Evolutionary conservation across 2,329 filamentous ascomycete genomes (phyloP), one percentile per base, ranked within the genome.

Genomic region (Periconia digitata): DNA sequence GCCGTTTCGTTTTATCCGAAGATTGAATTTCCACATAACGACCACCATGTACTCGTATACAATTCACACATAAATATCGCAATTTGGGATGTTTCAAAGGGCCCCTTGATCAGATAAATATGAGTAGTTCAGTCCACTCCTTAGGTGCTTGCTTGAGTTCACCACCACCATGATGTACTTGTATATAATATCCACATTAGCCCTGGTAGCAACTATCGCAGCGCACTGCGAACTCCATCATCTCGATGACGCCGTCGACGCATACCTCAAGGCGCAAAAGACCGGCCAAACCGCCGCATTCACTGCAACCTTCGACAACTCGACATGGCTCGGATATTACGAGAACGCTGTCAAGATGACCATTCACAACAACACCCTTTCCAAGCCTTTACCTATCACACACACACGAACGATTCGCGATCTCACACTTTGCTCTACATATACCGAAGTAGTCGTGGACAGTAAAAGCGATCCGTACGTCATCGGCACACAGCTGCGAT

Each of bases 311-410:
- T 58, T 63, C 50, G 55, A 59, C 49, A 65, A 62, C 43, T 49
- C 51, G 40, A 65, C 59, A 39, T 62, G 56, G 56, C 52, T 59
- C 15, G 58, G 58, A n/a, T 65, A 65, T 50, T 57, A 45, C 40
- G 60, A 65, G 37, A 65, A 65, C 40, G 29, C 43, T n/a, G 29
- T 49, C 18, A 59, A 58, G 27, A n/a, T 57, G n/a, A 29, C 50
- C 39, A 29, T 63, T 43, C 41, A 48, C 45, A 43, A 49, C 22
- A 45, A 55, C 12, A 55, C 62, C 10, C 27, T 65, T 22, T 55
- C 45, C 24, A 58, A 50, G 8, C 41, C 56, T 10, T 54, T 65
- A 15, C 15, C 44, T 6, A 53, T 63, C 6, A 55, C 57, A 4
- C 55, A 59, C 42, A 59, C 55, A 20, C 57, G 58, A 23, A 50